A percentile compares a stretch with the other conserved stretches of the same genome.
Evolutionary conservation across 768 basidiomycete species (phyloP).

Genomic region (Kwoniella newhampshirensis): DNA sequence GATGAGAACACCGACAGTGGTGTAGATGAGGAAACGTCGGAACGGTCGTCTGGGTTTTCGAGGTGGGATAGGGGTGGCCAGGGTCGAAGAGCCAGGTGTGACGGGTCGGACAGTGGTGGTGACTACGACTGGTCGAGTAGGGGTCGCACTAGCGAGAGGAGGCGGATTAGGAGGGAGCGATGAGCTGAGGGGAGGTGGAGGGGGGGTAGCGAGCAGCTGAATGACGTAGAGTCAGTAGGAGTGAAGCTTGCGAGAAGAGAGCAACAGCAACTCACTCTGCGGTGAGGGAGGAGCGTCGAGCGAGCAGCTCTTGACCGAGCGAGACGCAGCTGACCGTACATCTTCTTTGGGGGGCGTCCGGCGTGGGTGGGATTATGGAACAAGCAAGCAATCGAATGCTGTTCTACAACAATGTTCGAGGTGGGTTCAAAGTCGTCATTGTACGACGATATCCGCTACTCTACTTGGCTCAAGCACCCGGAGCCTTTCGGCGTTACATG

Average conservation of each 20-base stretch:
- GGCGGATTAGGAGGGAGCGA: constrained; percentile 30
- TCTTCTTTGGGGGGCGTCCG: constrained; percentile 6
- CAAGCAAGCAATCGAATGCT: too few species aligned
- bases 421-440: too few species aligned
- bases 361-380: too few species aligned
- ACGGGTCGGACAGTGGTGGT: constrained; percentile 34
- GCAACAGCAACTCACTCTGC: constrained; percentile 26
- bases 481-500: background rate
- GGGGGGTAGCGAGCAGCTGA: constrained; percentile 33
- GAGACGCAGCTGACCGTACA: constrained; percentile 30
- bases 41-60: constrained; percentile 53
- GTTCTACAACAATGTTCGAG: too few species aligned
- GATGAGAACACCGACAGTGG: constrained; percentile 66
- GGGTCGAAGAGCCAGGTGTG: constrained; percentile 33
- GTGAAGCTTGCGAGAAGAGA: background rate
- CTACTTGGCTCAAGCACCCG: too few species aligned
- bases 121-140: constrained; percentile 34
- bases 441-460: too few species aligned
- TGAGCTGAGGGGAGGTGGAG: constrained; percentile 20
- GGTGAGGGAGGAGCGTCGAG: constrained; percentile 18
- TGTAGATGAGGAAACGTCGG: constrained; percentile 66
- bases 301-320: constrained; percentile 24
- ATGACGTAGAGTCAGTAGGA: background rate
- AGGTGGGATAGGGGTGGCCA: constrained; percentile 30
- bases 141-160: constrained; percentile 19